phyloP scores from a whole-genome alignment of 2,329 filamentous ascomycete species.

The Diaporthe citriasiana region DNA sequence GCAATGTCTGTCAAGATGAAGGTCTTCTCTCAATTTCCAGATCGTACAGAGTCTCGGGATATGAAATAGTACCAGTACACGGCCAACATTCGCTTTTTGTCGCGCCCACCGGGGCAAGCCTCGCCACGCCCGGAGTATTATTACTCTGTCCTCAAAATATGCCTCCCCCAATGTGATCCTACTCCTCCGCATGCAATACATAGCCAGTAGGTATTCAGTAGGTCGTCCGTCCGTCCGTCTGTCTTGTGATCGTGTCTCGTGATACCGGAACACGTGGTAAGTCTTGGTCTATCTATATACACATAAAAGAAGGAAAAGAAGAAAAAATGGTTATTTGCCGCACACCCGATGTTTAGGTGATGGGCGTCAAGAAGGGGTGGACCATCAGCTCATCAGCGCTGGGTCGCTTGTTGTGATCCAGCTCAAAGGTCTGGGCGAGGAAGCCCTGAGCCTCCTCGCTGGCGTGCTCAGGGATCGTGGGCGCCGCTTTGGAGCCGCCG shows the following conservation, averaged over 20 bases:
- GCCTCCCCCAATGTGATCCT: background rate
- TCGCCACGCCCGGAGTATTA: slow-evolving; percentile 13
- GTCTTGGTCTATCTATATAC: slow-evolving; percentile 39
- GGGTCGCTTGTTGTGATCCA: slow-evolving; percentile 92
- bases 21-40: slow-evolving; percentile 27
- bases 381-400: slow-evolving; percentile 91
- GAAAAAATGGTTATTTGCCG: background rate
- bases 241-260: slow-evolving; percentile 37
- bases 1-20: background rate
- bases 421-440: slow-evolving; percentile 90
- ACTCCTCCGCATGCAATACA: slow-evolving; percentile 27
- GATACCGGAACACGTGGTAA: slow-evolving; percentile 36
- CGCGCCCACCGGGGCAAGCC: slow-evolving; percentile 18
- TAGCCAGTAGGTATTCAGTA: slow-evolving; percentile 38
- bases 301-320: slow-evolving; percentile 25
- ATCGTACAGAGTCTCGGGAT: slow-evolving; percentile 13
- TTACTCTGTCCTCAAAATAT: slow-evolving; percentile 20
- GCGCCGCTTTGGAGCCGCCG: slow-evolving; percentile 86
- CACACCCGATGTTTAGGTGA: slow-evolving; percentile 60
- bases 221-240: slow-evolving; percentile 9
- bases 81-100: slow-evolving; percentile 24
- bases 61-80: slow-evolving; percentile 33
- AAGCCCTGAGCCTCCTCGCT: slow-evolving; percentile 88
- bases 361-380: slow-evolving; percentile 84
- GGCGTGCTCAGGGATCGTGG: slow-evolving; percentile 88